Base-by-base conservation (phyloP, 2,329 filamentous ascomycete species). In the Fusarium sp. region DNA sequence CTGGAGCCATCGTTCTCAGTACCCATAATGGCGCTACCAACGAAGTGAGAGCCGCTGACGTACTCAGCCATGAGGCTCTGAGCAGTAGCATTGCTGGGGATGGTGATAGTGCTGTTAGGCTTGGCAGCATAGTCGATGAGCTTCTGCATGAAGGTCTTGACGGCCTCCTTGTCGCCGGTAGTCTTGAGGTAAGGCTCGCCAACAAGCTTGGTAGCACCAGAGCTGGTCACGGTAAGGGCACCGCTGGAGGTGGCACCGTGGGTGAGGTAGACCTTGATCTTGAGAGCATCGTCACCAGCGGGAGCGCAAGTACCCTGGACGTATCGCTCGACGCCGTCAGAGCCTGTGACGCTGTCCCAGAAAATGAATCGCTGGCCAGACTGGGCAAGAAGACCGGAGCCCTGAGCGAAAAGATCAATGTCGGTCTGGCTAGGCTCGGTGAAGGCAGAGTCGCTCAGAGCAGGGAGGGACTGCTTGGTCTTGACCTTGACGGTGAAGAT, bases 41-140 rank as follows among this genome's bases (percentile, higher is more conserved):
- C 84, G 81, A 84, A 87, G 77, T 87, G 84, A 11, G 81, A 80
- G 52, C 83, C 82, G 0, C 83, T 76, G 2, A 83, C 70, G 48
- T 85, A 83, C 43, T 86, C 79, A 75, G 86, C 86, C n/a, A 82
- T 84, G 20, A 92, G 83, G 48, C 82, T 80, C 15, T 83, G 76
- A 45, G 90, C 83, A 32, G 80, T 83, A 32, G 56, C 58, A 32
- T 72, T 74, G 30, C 54, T 49, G 0, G 83, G 79, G 68, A 90
- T 89, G 68, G 79, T 83, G 17, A 92, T 81, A 13, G 79, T 83
- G 48, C 82, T 79, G 39, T 83, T 87, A 15, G 88, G 89, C n/a
- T 83, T 85, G 22, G 85, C 80, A 40, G 89, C 89, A 55, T 88
- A 86, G 33, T 88, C 88, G 28, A 92, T 87, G 77, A 92, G 90